Evolutionary conservation across 306 rosid genomes (phyloP), one percentile per base, ranked within the genome.

Genomic region (Rosa lucieae): DNA sequence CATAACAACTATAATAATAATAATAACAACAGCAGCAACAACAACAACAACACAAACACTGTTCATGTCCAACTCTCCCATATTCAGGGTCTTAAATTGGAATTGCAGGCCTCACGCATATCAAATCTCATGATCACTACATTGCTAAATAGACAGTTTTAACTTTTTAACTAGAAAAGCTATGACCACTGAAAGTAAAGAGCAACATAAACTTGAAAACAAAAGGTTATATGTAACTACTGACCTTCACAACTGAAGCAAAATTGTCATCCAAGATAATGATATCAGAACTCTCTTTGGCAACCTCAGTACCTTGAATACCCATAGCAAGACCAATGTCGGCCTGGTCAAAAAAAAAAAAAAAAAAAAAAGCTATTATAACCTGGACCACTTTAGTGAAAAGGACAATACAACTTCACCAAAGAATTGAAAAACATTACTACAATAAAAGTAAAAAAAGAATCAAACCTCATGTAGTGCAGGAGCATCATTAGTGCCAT

Each of bases 301-400:
- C 97, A 80, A 94, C 97, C 85, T 92, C 92, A 32, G 99, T 92
- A 44, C 99, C 99, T 78, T 76, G 84, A 46, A 94, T 94, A 15
- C 95, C 97, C 99, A 94, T 91, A 75, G 97, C 93, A 86, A 94
- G 91, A 81, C 97, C 95, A 66, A 94, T 94, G 79, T 89, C 97
- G 7, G 99, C 97, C 98, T 94, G 78, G 77, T 47, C n/a, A 75
- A 32, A 32, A 32, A 32, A 32, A 0, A 32, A 32, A 32, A 32
- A 32, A 7, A 77, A 62, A 26, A 75, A 44, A 0, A 6, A 42
- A 42, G 6, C 46, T 10, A 5, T 32, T 42, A 66, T n/a, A 32
- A 48, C 13, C 7, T 3, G 74, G 39, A 81, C 13, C 70, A 14
- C 2, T 65, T 1, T 6, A 17, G 70, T 65, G 15, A 65, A 18